Evolutionary conservation across 1,139 yeast genomes (phyloP), one percentile per base, ranked within the genome.

Genomic region (Lizanozyma gosingica): DNA sequence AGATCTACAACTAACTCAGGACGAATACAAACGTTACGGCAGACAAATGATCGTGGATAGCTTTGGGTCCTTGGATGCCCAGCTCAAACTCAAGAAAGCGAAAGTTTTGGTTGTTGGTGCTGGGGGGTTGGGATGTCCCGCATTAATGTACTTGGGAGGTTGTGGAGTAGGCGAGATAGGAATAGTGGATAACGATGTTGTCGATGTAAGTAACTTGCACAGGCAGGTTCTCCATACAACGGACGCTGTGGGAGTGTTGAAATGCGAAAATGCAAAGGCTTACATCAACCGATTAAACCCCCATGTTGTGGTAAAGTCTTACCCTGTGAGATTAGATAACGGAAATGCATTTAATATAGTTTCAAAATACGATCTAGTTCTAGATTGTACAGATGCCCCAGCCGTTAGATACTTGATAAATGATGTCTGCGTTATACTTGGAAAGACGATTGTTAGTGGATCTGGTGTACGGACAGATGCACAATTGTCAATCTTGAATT

Each of bases 121-220:
- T 0, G 99, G 98, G 11, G 99, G 99, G 0, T 68, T 94, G 9
- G 98, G 98, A 0, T 83, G 95, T 49, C 97, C 98, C 1, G 94
- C 94, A 0, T 60, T 92, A 39, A 72, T 85, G 34, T 94, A 94
- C 54, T 63, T 94, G 3, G 80, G 83, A 0, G 96, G 94, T 0
- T 84, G 95, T 0, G 98, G 99, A 2, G 65, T 92, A 2, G 97
- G 97, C 1, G 60, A 64, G 2, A 68, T 92, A 18, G 97, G 97
- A 3, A 83, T 94, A 15, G 81, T 88, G 1, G 99, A 94, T 60
- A 77, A 80, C 52, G 99, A 94, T 59, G 57, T 60, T 0, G 97
- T 94, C 0, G 97, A 90, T 48, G 62, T 66, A 1, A 83, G 95
- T 9, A 94, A 94, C 56, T 62, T 92, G 41, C 98, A 92, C 53